phyloP scores from a whole-genome alignment of 768 basidiomycete genomes.

The Pleurotus tuber-regium region DNA sequence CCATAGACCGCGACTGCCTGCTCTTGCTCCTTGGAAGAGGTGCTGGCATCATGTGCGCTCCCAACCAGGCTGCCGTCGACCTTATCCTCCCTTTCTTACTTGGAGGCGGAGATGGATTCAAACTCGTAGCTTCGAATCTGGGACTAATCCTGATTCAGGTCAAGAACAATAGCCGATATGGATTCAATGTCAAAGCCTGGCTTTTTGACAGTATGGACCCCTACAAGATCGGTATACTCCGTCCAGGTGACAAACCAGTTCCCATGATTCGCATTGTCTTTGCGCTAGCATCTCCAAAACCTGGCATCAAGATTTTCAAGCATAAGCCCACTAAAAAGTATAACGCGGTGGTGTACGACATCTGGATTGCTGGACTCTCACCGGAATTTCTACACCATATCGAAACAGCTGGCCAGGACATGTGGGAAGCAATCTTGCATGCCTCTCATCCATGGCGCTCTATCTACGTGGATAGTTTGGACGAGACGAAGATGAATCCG shows the following conservation, averaged over 20 bases:
- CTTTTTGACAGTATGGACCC: constrained; percentile 26
- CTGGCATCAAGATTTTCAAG: background rate
- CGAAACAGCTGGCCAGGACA: background rate
- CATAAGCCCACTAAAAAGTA: background rate
- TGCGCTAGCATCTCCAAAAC: constrained; percentile 16
- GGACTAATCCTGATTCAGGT: constrained; percentile 24
- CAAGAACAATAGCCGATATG: constrained; percentile 19
- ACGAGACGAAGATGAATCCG: background rate
- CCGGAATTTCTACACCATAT: constrained; percentile 11
- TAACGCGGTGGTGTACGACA: constrained; percentile 13
- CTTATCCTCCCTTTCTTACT: constrained; percentile 20
- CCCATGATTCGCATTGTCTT: constrained; percentile 23
- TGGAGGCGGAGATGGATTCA: constrained; percentile 4
- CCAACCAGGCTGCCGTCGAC: constrained; percentile 20
- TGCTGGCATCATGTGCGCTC: constrained; percentile 25
- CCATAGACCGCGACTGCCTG: constrained; percentile 20
- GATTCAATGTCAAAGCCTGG: constrained; percentile 1
- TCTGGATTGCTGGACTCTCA: constrained; percentile 18
- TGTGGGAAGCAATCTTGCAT: background rate
- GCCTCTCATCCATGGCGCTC: background rate
- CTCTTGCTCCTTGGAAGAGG: constrained; percentile 19
- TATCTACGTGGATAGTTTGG: background rate
- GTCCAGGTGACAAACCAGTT: constrained; percentile 10
- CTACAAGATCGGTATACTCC: constrained; percentile 16
- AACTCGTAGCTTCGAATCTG: constrained; percentile 15